Evolutionary conservation across 2,329 filamentous ascomycete genomes (phyloP), one percentile per base, ranked within the genome.

Genomic region (Hansfordia pulvinata): DNA sequence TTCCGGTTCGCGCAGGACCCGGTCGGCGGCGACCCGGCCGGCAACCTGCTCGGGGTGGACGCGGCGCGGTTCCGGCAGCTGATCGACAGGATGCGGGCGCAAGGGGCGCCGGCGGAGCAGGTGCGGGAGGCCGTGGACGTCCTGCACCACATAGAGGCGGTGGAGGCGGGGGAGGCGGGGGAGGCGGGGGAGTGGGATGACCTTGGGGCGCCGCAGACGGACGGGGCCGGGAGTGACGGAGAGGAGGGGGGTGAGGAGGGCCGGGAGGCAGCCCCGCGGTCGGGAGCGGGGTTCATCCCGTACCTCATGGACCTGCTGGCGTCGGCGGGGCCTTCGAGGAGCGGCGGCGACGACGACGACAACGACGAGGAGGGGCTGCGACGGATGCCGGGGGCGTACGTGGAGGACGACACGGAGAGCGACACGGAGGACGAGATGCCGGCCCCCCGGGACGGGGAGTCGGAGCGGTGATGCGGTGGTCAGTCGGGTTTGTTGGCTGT

Each of bases 371-470:
- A 10, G 24, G 32, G 26, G 12, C 10, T 29, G 11, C 20, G 30
- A 16, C 29, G 22, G 10, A 37, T 46, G 35, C 43, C 43, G 6
- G 42, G 43, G 12, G 36, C 28, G 14, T 46, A 40, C 38, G 21
- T 13, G 7, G 37, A 29, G 13, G 35, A 33, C 10, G 36, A 40
- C 17, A 33, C 35, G 11, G 35, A 33, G 6, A 32, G 35, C n/a
- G 23, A 23, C n/a, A 20, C 27, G 8, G 35, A 40, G 24, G 36
- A 41, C 15, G 42, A 43, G 12, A 26, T 35, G 28, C 39, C 39
- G 18, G 31, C 26, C 10, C 35, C n/a, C n/a, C n/a, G n/a, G n/a
- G n/a, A n/a, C n/a, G n/a, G n/a, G n/a, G n/a, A n/a, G n/a, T n/a
- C n/a, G n/a, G n/a, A n/a, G n/a, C n/a, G n/a, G n/a, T n/a, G n/a